Evolutionary conservation across 1,284 basidiomycete genomes (phyloP).

Genomic region (Singerocomus rubriflavus): DNA sequence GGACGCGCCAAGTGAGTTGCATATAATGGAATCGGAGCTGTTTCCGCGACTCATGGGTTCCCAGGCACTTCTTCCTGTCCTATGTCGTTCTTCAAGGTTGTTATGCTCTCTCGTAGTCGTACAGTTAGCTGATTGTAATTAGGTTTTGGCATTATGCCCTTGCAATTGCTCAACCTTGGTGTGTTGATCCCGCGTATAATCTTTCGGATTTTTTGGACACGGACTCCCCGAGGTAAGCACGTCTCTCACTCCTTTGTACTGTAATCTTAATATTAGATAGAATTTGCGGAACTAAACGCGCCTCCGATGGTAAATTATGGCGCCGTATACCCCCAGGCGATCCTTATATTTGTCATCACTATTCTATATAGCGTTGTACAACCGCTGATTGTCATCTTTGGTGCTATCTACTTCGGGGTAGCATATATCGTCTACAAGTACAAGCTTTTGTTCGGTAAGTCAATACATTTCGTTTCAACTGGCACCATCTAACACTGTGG

Average conservation of each 20-base stretch:
- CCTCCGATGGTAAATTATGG: slow-evolving; percentile 97
- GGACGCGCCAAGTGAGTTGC: slow-evolving; percentile 59
- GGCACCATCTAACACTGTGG: background rate
- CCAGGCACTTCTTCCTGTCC: slow-evolving; percentile 89
- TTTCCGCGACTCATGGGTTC: slow-evolving; percentile 19
- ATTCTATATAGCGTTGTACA: slow-evolving; percentile 94
- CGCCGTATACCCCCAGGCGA: slow-evolving; percentile 89
- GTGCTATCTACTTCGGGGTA: slow-evolving; percentile 91
- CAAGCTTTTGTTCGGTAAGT: slow-evolving; percentile 87
- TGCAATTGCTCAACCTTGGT: slow-evolving; percentile 89
- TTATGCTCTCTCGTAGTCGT: background rate
- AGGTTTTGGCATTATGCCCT: slow-evolving; percentile 91
- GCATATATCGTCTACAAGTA: slow-evolving; percentile 97
- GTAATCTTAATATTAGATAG: slow-evolving; percentile 37
- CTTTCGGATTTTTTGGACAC: slow-evolving; percentile 69
- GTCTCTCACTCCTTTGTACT: background rate
- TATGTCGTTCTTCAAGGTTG: slow-evolving; percentile 93
- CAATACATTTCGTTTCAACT: background rate
- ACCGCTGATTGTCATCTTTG: slow-evolving; percentile 92
- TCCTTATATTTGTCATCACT: slow-evolving; percentile 93
- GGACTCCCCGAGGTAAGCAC: slow-evolving; percentile 78
- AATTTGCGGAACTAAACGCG: slow-evolving; percentile 95
- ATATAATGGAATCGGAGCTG: background rate
- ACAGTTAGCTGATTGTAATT: slow-evolving; percentile 9
- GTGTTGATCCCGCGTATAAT: slow-evolving; percentile 76